These are phyloP conservation scores for Rhinocladiella similis DNA, from an alignment of 2,329 filamentous ascomycete genomes.

Conservation along the genomic window DNA sequence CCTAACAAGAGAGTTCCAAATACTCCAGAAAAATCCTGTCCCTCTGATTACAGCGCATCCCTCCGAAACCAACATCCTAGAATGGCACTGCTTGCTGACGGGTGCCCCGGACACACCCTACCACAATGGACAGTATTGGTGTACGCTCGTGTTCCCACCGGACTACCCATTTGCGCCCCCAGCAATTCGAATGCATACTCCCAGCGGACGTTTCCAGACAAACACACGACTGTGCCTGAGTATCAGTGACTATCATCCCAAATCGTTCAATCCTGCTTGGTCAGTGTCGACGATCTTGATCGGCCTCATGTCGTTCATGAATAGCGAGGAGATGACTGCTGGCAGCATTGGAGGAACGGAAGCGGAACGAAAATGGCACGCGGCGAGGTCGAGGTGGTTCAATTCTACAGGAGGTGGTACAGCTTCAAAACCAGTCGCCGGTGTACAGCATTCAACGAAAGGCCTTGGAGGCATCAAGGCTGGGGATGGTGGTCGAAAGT, in stretches of 20 bases:
- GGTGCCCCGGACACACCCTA: slow-evolving; percentile 94
- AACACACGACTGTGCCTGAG: slow-evolving; percentile 89
- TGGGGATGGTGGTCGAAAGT: slow-evolving; percentile 90
- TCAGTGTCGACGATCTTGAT: slow-evolving; percentile 96
- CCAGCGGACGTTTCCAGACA: slow-evolving; percentile 90
- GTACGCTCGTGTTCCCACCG: slow-evolving; percentile 88
- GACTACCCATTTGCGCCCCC: slow-evolving; percentile 98
- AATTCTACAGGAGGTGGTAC: slow-evolving; percentile 90
- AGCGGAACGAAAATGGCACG: slow-evolving; percentile 74
- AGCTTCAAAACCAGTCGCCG: slow-evolving; percentile 50
- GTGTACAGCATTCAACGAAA: slow-evolving; percentile 57
- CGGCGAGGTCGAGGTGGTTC: slow-evolving; percentile 85
- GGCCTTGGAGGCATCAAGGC: slow-evolving; percentile 80
- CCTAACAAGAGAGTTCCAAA: slow-evolving; percentile 64
- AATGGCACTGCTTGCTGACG: slow-evolving; percentile 60
- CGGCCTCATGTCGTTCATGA: slow-evolving; percentile 95
- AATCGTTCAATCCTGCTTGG: slow-evolving; percentile 98
- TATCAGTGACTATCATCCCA: slow-evolving; percentile 96
- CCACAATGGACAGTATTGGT: slow-evolving; percentile 95
- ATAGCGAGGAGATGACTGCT: slow-evolving; percentile 96
- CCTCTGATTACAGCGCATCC: slow-evolving; percentile 88
- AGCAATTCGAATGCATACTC: slow-evolving; percentile 98
- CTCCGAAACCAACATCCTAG: slow-evolving; percentile 86
- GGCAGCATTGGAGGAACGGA: slow-evolving; percentile 78
- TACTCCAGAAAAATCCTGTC: slow-evolving; percentile 72